A percentile compares a stretch with the other conserved stretches of the same genome.
Evolutionary conservation across 139 green algal species (phyloP).

Genomic region (Asterochloris erici): DNA sequence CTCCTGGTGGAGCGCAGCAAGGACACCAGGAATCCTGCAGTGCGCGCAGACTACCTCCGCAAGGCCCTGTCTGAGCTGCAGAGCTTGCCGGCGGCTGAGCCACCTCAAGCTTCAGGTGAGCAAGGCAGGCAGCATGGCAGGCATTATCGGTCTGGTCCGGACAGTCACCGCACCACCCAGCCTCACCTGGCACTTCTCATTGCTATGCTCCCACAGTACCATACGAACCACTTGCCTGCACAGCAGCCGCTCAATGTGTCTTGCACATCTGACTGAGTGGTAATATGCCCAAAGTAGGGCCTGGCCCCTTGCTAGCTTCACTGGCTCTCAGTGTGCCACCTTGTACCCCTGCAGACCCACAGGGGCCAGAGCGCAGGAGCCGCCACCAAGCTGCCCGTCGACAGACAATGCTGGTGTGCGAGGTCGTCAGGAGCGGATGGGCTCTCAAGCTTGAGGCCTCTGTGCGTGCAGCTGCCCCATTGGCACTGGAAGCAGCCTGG

Average conservation of each 20-base stretch:
- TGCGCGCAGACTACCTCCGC: conserved; percentile 45
- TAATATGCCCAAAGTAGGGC: too few relatives aligned
- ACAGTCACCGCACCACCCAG: too few relatives aligned
- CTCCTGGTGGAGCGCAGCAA: conserved; percentile 52
- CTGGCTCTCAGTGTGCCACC: too few relatives aligned
- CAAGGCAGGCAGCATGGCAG: too few relatives aligned
- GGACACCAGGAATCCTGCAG: conserved; percentile 42
- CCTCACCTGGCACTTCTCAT: too few relatives aligned
- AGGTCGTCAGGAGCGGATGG: conserved; percentile 36
- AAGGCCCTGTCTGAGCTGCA: conserved; percentile 42
- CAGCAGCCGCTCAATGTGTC: too few relatives aligned
- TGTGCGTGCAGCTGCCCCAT: conserved; percentile 35
- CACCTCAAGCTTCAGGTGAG: conserved; percentile 16
- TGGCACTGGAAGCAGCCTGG: conserved; percentile 24
- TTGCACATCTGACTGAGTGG: too few relatives aligned
- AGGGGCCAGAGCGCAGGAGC: not conserved
- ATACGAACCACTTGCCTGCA: too few relatives aligned
- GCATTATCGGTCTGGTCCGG: too few relatives aligned
- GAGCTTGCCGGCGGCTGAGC: conserved; percentile 26
- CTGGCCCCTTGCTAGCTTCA: too few relatives aligned
- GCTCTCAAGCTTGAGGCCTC: conserved; percentile 32
- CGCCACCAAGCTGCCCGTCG: conserved; percentile 17
- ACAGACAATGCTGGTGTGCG: conserved; percentile 29
- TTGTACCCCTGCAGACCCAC: not conserved
- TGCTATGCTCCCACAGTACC: too few relatives aligned